Evolutionary conservation across 176 grass and related monocot species (phyloP).

Genomic region (Avena eriantha): DNA sequence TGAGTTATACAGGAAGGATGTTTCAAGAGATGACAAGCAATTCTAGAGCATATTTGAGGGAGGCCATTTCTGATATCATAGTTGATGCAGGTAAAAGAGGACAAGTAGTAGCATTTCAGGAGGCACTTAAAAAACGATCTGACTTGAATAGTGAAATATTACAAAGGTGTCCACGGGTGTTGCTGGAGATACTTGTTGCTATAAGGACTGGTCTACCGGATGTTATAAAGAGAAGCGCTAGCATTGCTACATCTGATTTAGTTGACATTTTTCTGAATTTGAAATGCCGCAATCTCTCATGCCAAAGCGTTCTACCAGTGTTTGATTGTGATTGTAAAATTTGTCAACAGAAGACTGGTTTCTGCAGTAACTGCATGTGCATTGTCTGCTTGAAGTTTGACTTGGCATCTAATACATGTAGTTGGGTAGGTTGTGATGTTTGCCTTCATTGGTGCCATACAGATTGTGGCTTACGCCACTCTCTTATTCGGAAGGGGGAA

Average conservation of each 20-base stretch:
- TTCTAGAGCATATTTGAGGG: slow-evolving; percentile 84
- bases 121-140: slow-evolving; percentile 72
- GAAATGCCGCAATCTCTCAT: slow-evolving; percentile 86
- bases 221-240: slow-evolving; percentile 63
- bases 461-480: slow-evolving; percentile 73
- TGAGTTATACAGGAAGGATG: slow-evolving; percentile 84
- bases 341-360: slow-evolving; percentile 68
- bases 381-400: slow-evolving; percentile 88
- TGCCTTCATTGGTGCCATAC: slow-evolving; percentile 99
- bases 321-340: slow-evolving; percentile 89
- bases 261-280: slow-evolving; percentile 81
- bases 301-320: slow-evolving; percentile 70
- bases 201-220: slow-evolving; percentile 79
- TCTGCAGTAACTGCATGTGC: slow-evolving; percentile 94
- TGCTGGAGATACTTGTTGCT: slow-evolving; percentile 86
- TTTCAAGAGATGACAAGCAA: slow-evolving; percentile 95
- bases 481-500: slow-evolving; percentile 70
- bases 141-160: slow-evolving; percentile 70
- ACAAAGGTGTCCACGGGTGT: slow-evolving; percentile 59
- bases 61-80: slow-evolving; percentile 90
- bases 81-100: slow-evolving; percentile 67
- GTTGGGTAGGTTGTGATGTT: slow-evolving; percentile 94
- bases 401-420: slow-evolving; percentile 86
- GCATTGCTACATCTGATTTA: slow-evolving; percentile 69
- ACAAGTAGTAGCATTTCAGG: slow-evolving; percentile 65